Evolutionary conservation across 164 flowering plant genomes (phyloP).

Genomic region (Aristolochia contorta): DNA sequence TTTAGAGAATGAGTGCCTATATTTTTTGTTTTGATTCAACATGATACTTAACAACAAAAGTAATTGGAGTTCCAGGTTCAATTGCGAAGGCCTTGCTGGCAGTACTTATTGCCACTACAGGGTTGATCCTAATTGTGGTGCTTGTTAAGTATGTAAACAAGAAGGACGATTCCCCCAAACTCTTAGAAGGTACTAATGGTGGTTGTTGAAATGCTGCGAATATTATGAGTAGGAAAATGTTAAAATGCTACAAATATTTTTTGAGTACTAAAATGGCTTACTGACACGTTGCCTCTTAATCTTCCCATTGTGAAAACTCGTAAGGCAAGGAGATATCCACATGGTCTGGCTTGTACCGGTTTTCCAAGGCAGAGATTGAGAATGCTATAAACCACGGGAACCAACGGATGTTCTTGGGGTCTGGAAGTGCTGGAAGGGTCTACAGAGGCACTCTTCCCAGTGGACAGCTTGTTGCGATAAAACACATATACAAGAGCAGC

Average conservation of each 20-base stretch:
- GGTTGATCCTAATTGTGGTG: conserved; percentile 19
- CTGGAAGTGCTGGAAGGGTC: conserved; percentile 67
- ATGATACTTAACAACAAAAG: not conserved
- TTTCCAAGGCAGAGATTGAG: conserved; percentile 57
- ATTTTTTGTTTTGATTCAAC: not conserved
- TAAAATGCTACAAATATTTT: not conserved
- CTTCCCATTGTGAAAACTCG: not conserved
- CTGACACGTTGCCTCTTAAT: too few species aligned
- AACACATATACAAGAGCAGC: conserved; percentile 45
- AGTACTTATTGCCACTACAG: conserved; percentile 18
- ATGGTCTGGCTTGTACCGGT: conserved; percentile 58
- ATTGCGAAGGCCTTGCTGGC: conserved; percentile 24
- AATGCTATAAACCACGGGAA: conserved; percentile 32
- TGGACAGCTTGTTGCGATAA: conserved; percentile 64
- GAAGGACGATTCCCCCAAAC: conserved; percentile 14
- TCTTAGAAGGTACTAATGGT: conserved; percentile 8
- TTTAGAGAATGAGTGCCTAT: too few species aligned
- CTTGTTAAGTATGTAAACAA: conserved; percentile 38
- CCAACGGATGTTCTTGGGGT: conserved; percentile 34
- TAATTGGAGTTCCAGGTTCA: conserved; percentile 23
- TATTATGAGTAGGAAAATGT: not conserved
- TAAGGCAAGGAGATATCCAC: conserved; percentile 14
- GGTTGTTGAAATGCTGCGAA: not conserved
- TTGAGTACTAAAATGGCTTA: not conserved
- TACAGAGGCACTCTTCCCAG: conserved; percentile 63